Evolutionary conservation across 2,329 filamentous ascomycete species (phyloP).

Genomic region (Arthrinium phaeospermum): DNA sequence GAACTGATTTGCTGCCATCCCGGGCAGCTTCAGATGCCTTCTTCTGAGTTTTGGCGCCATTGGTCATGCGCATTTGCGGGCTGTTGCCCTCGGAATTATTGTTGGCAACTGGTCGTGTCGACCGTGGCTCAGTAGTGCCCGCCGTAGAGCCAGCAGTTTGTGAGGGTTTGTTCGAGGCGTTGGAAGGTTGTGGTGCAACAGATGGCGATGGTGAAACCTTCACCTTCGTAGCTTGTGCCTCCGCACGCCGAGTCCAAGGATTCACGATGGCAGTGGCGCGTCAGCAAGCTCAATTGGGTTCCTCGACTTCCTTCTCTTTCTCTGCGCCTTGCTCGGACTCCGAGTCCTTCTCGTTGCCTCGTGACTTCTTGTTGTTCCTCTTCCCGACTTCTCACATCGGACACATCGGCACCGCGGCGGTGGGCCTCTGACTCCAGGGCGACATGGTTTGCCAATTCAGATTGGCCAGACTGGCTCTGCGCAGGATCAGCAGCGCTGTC

Average conservation of each 20-base stretch:
- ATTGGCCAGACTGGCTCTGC: slow-evolving; percentile 17
- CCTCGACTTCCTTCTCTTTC: slow-evolving; percentile 64
- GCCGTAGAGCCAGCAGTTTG: not conserved
- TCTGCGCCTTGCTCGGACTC: slow-evolving; percentile 56
- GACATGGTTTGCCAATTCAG: slow-evolving; percentile 31
- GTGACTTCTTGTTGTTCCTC: slow-evolving; percentile 61
- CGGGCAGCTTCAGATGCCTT: slow-evolving; percentile 49
- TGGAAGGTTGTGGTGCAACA: slow-evolving; percentile 29
- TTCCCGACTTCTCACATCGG: slow-evolving; percentile 65
- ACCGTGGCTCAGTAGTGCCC: slow-evolving; percentile 29
- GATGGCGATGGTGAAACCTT: slow-evolving; percentile 40
- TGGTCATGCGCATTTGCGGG: slow-evolving; percentile 12
- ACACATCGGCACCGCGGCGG: slow-evolving; percentile 73
- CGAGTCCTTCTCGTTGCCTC: slow-evolving; percentile 56
- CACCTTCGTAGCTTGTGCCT: slow-evolving; percentile 60
- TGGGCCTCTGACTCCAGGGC: not conserved
- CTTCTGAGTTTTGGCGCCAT: slow-evolving; percentile 47
- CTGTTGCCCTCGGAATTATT: slow-evolving; percentile 18
- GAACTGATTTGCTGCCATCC: slow-evolving; percentile 45
- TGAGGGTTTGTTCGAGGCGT: slow-evolving; percentile 25
- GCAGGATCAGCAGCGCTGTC: slow-evolving; percentile 31
- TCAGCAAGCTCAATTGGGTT: slow-evolving; percentile 73
- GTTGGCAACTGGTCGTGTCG: not conserved
- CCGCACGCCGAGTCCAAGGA: slow-evolving; percentile 81
- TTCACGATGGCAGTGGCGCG: slow-evolving; percentile 86